A percentile compares a stretch with the other conserved stretches of the same genome.
Conservation (phyloP, 441 rosid species). For the Melastoma candidum region DNA sequence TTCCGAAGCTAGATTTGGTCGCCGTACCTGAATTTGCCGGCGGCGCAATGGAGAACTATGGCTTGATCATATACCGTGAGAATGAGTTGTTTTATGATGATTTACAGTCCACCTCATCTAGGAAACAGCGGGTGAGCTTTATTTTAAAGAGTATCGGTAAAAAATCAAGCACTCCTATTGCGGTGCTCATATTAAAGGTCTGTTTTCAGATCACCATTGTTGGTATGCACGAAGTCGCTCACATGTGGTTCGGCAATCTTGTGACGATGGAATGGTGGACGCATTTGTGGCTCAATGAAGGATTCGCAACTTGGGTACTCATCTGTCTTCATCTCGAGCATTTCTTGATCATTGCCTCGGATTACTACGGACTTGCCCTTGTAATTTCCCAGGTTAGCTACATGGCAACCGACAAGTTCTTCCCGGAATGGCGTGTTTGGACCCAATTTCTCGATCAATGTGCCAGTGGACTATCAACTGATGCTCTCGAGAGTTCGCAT, state of each 20-base stretch:
- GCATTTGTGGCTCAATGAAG: constrained; percentile 37
- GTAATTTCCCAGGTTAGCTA: constrained; percentile 27
- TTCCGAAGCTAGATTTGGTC: constrained; percentile 32
- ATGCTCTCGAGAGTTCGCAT: constrained; percentile 25
- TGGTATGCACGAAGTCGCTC: constrained; percentile 32
- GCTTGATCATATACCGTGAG: constrained; percentile 27
- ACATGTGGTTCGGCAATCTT: constrained; percentile 40
- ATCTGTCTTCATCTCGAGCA: neutral
- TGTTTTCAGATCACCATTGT: constrained; percentile 19
- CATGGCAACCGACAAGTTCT: constrained; percentile 23
- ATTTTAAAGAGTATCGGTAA: neutral
- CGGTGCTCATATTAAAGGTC: neutral
- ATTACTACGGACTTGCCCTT: neutral
- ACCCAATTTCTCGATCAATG: constrained; percentile 24
- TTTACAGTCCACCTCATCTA: constrained; percentile 22
- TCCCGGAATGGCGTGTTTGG: constrained; percentile 38
- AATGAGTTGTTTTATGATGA: constrained; percentile 21
- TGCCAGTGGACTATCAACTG: constrained; percentile 18
- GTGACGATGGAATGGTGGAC: constrained; percentile 48
- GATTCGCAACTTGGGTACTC: constrained; percentile 39
- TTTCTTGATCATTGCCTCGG: neutral
- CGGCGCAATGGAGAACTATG: constrained; percentile 39
- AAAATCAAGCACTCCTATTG: neutral
- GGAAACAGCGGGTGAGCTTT: constrained; percentile 20
- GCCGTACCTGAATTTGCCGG: constrained; percentile 28